Conservation (phyloP, 495 filamentous ascomycete genomes). For the Cudoniella acicularis region DNA sequence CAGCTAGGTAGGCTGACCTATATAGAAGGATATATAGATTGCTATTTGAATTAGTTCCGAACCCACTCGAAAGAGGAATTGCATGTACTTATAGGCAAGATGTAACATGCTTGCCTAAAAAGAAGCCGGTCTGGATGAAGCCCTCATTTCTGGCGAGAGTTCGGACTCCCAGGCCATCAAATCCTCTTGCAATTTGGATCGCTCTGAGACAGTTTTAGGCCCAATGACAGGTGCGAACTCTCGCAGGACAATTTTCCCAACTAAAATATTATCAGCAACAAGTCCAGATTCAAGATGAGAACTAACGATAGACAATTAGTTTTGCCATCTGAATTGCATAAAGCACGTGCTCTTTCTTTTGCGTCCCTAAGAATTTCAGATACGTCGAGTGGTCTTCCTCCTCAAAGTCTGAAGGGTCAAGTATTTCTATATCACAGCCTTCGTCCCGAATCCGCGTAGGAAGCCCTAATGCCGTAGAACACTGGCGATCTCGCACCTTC, state of each 20-base stretch:
- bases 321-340: conserved; percentile 44
- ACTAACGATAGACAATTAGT: conserved; percentile 37
- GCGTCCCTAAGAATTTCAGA: conserved; percentile 16
- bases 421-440: conserved; percentile 42
- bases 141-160: conserved; percentile 33
- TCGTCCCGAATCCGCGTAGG: conserved; percentile 52
- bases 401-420: conserved; percentile 35
- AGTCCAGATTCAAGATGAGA: not conserved
- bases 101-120: conserved; percentile 42
- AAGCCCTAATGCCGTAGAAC: conserved; percentile 55
- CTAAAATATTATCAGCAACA: conserved; percentile 21
- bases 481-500: conserved; percentile 54
- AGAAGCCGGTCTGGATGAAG: conserved; percentile 24
- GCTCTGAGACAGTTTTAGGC: conserved; percentile 26
- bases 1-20: conserved; percentile 24
- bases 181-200: conserved; percentile 30
- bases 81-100: conserved; percentile 40
- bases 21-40: conserved; percentile 41
- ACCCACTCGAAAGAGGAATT: not conserved
- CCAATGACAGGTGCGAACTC: conserved; percentile 38
- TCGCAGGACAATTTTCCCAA: conserved; percentile 38
- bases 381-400: conserved; percentile 28
- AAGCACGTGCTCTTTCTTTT: conserved; percentile 26
- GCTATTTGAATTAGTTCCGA: conserved; percentile 16
- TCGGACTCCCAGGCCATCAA: conserved; percentile 35